Conservation (phyloP, 257 asterid genomes). For the Ajuga chamaepitys region DNA sequence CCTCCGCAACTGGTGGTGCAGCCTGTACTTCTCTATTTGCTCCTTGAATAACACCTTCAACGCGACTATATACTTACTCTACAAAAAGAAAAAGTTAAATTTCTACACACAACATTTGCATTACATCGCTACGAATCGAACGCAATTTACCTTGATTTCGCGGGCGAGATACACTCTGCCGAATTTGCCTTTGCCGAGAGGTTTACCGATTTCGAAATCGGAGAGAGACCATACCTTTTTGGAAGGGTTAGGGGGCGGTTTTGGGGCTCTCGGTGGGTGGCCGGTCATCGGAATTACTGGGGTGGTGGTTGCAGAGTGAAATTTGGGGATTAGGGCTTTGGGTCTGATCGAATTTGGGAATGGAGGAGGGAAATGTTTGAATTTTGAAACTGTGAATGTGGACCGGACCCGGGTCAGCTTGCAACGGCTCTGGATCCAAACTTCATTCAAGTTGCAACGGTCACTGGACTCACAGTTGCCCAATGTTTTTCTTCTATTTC, state of each 20-base stretch:
- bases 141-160: conserved; percentile 50
- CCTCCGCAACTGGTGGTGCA: conserved; percentile 73
- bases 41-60: conserved; percentile 79
- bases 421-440: background rate
- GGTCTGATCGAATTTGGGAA: conserved; percentile 1
- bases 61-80: conserved; percentile 79
- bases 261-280: conserved; percentile 39
- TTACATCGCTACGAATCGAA: background rate
- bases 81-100: background rate
- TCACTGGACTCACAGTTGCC: too few species aligned
- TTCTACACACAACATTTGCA: background rate
- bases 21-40: conserved; percentile 70
- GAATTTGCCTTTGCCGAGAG: conserved; percentile 89
- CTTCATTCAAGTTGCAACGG: background rate
- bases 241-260: conserved; percentile 17
- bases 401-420: too few species aligned
- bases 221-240: conserved; percentile 49
- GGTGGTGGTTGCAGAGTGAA: background rate
- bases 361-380: conserved; percentile 19
- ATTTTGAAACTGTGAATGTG: conserved; percentile 13
- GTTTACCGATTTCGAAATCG: conserved; percentile 92
- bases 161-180: conserved; percentile 97
- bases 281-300: conserved; percentile 27
- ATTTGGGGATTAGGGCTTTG: conserved; percentile 17
- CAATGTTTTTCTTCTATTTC: too few species aligned